These are phyloP conservation scores for Bolboschoenoplectus hybrid DNA, from an alignment of 202 grass and related monocot species.

Conservation along the genomic window DNA sequence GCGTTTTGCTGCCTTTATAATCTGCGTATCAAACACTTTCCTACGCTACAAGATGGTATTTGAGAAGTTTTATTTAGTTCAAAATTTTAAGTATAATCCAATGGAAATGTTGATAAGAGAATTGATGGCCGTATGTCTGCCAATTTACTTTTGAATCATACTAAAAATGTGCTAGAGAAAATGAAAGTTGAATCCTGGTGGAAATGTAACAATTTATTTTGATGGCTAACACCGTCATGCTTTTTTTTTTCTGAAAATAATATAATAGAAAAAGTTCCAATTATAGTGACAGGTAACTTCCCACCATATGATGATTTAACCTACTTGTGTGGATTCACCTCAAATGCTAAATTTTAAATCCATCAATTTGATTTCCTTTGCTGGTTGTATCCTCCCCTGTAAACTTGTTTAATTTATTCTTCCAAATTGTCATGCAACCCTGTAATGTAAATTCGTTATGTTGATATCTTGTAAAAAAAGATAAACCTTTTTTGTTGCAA, in stretches of 20 bases:
- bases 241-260: neutral
- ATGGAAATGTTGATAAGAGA: neutral
- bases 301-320: slow-evolving; percentile 23
- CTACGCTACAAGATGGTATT: neutral
- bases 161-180: neutral
- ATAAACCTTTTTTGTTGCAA: too few species aligned
- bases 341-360: slow-evolving; percentile 8
- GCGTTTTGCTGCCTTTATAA: neutral
- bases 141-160: neutral
- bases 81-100: neutral
- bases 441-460: too few species aligned
- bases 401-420: neutral
- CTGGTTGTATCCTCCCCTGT: neutral
- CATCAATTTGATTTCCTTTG: neutral
- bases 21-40: neutral
- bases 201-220: neutral
- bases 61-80: neutral
- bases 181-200: neutral
- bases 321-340: slow-evolving; percentile 11
- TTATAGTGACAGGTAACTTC: slow-evolving; percentile 37
- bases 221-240: neutral
- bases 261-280: slow-evolving; percentile 19
- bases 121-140: neutral
- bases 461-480: neutral
- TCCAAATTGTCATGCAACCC: neutral